Base-by-base conservation (phyloP, 108 stramenopile genomes). In the Discostella stelligeroides region DNA sequence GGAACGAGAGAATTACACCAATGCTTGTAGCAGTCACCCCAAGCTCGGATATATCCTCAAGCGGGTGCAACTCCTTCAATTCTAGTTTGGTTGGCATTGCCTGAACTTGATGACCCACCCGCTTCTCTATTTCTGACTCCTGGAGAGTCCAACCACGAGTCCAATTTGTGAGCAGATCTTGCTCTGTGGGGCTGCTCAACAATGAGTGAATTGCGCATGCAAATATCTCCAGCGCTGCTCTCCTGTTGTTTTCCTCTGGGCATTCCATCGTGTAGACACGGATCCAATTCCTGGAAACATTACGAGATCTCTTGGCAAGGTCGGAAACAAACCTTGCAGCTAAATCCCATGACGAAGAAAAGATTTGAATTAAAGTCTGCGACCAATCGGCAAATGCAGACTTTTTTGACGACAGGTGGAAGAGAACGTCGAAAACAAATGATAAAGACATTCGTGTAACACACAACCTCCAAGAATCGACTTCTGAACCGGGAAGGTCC, bases 191-290 rank as follows among this genome's bases (percentile, higher is more conserved):
- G 14, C 80, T 47, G 24, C 18, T 63, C n/a, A 82, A 41, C 27
- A 79, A 84, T 17, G 81, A 82, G 24, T 51, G 21, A 4, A 91
- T 66, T 10, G 90, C 90, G 29, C 69, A 67, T 42, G 72, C 53
- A 64, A 92, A 86, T 40, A 95, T 80, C 40, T 79, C 68, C 41
- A 85, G 72, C n/a, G 86, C 88, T n/a, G 86, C 81, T 29, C 64
- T 49, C 3, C 94, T 84, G 30, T 88, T 74, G 6, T 40, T 56
- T 40, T 82, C 77, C 38, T 92, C 90, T 0, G 91, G 86, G 47
- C 91, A 95, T 29, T 95, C 94, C 13, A 85, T 46, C 18, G 86
- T 73, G 60, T 84, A 95, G 4, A 86, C 92, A 15, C 88, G 79
- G 25, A 92, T 65, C 94, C 94, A 95, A 66, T 95, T 95, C 18